Evolutionary conservation across 2,329 filamentous ascomycete species (phyloP).

Genomic region (Fusarium concolor): DNA sequence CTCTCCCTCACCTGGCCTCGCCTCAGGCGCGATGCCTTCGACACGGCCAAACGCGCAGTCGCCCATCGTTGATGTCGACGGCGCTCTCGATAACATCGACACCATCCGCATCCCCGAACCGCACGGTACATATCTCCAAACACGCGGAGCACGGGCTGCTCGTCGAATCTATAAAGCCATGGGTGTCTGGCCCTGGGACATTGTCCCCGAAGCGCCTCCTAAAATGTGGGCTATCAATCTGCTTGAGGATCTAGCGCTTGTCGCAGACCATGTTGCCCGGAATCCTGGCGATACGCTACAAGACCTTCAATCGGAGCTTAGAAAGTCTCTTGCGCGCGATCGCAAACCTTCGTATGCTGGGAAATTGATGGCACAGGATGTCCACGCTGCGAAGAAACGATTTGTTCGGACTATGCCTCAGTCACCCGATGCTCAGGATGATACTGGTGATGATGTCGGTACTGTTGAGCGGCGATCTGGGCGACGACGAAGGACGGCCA

Average conservation of each 20-base stretch:
- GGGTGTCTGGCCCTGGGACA: constrained; percentile 48
- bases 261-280: constrained; percentile 45
- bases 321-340: constrained; percentile 46
- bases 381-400: constrained; percentile 47
- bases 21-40: constrained; percentile 41
- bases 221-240: constrained; percentile 48
- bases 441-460: constrained; percentile 31
- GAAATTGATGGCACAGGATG: constrained; percentile 47
- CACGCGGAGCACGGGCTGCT: constrained; percentile 45
- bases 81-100: constrained; percentile 39
- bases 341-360: constrained; percentile 47
- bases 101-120: constrained; percentile 45
- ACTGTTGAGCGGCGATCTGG: constrained; percentile 40
- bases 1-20: background rate
- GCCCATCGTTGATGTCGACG: constrained; percentile 38
- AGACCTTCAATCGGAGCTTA: constrained; percentile 43
- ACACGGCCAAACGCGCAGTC: constrained; percentile 39
- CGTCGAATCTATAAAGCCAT: constrained; percentile 45
- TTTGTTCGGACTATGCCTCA: constrained; percentile 40
- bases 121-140: constrained; percentile 41
- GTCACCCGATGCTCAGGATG: constrained; percentile 41
- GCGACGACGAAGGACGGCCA: constrained; percentile 34
- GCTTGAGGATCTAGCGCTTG: constrained; percentile 46
- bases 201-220: constrained; percentile 46
- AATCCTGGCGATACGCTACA: constrained; percentile 44